Conservation (phyloP, 106 monocot species). For the Ottelia alismoides region DNA sequence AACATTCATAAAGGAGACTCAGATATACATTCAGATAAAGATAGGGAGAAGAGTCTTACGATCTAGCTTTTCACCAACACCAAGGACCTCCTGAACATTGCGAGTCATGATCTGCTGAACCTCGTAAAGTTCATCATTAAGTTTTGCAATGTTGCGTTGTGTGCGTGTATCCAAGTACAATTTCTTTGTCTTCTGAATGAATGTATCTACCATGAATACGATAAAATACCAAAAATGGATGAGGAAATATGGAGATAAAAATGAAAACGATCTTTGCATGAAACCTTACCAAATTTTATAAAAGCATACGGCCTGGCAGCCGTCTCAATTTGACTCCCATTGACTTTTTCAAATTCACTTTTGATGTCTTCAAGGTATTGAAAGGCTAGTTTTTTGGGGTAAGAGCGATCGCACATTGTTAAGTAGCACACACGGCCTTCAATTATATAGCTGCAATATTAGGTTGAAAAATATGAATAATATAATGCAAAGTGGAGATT, state of each 20-base stretch:
- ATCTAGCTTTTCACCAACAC: constrained; percentile 79
- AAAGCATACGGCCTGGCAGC: no score
- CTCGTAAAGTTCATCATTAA: constrained; percentile 85
- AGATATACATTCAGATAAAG: no score
- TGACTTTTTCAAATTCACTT: no score
- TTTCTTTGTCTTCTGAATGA: no score
- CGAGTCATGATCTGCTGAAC: no score
- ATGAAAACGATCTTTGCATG: background rate
- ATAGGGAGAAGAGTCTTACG: constrained; percentile 39
- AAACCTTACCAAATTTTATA: constrained; percentile 66
- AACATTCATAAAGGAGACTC: no score
- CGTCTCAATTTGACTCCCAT: no score
- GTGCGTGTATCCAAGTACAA: no score
- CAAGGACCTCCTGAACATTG: constrained; percentile 84
- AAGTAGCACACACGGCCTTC: constrained; percentile 80
- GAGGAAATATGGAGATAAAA: background rate
- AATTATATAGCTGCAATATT: constrained; percentile 55
- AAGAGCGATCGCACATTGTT: no score
- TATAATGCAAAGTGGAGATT: background rate
- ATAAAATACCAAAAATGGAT: constrained; percentile 6
- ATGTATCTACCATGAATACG: constrained; percentile 34
- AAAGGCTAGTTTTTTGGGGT: constrained; percentile 89
- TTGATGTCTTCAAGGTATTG: constrained; percentile 83
- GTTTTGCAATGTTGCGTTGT: constrained; percentile 67
- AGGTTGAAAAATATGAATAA: constrained; percentile 19